Percentiles rank a stretch among this genome's conserved stretches.
Evolutionary conservation across 805 yeast species (phyloP).

Genomic region (Candida parachauliodes): DNA sequence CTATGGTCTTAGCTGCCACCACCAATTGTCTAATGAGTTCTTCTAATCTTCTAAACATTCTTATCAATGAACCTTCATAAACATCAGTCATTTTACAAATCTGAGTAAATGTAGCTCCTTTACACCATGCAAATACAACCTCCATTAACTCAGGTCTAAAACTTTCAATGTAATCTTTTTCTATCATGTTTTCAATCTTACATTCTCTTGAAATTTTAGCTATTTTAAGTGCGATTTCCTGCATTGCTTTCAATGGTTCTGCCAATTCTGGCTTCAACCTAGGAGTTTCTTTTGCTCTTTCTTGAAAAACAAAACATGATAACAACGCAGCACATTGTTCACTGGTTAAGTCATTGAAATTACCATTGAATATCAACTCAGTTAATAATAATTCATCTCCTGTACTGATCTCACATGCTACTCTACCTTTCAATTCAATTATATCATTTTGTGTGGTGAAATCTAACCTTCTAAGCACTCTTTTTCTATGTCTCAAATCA

Average conservation of each 20-base stretch:
- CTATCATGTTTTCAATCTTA: slow-evolving; percentile 75
- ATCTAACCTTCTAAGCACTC: slow-evolving; percentile 88
- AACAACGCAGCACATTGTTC: slow-evolving; percentile 90
- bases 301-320: slow-evolving; percentile 96
- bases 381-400: slow-evolving; percentile 86
- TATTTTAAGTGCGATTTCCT: slow-evolving; percentile 85
- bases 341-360: slow-evolving; percentile 80
- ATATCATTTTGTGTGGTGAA: slow-evolving; percentile 85
- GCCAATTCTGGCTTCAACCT: slow-evolving; percentile 82
- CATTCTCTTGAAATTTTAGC: slow-evolving; percentile 89
- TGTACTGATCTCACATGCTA: slow-evolving; percentile 92
- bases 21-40: slow-evolving; percentile 88
- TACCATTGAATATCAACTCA: slow-evolving; percentile 92
- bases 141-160: slow-evolving; percentile 96
- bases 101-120: slow-evolving; percentile 93
- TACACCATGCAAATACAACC: slow-evolving; percentile 94
- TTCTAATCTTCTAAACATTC: slow-evolving; percentile 92
- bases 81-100: slow-evolving; percentile 99
- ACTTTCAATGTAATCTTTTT: slow-evolving; percentile 87
- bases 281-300: slow-evolving; percentile 84
- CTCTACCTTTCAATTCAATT: slow-evolving; percentile 94
- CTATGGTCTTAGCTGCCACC: slow-evolving; percentile 90
- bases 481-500: slow-evolving; percentile 86
- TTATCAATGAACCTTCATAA: slow-evolving; percentile 91
- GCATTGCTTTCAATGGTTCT: slow-evolving; percentile 86